Conservation (phyloP, 2,329 filamentous ascomycete genomes). For the Pseudocercospora macadamiae region DNA sequence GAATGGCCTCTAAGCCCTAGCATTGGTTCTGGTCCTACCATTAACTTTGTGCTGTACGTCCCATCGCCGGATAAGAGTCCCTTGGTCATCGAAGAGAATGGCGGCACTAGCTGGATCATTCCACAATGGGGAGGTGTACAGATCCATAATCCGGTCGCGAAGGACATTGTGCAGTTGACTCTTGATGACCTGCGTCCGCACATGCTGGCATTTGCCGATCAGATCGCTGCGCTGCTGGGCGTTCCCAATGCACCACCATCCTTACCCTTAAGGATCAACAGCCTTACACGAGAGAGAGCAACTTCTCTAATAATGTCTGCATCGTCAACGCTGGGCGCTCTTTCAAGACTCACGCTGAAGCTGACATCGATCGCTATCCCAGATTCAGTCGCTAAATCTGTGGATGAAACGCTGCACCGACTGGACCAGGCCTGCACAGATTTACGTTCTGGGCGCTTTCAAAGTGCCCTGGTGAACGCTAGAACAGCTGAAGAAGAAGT, state of each 20-base stretch:
- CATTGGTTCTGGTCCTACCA: conserved; percentile 87
- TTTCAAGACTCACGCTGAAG: conserved; percentile 81
- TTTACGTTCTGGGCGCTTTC: conserved; percentile 63
- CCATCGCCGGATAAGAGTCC: conserved; percentile 69
- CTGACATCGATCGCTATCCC: conserved; percentile 92
- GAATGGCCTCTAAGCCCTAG: conserved; percentile 96
- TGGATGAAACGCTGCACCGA: conserved; percentile 76
- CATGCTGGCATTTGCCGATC: conserved; percentile 86
- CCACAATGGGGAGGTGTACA: conserved; percentile 90
- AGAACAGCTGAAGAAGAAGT: conserved; percentile 84
- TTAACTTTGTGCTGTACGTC: conserved; percentile 94
- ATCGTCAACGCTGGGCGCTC: conserved; percentile 88
- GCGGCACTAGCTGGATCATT: conserved; percentile 81
- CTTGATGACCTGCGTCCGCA: conserved; percentile 72
- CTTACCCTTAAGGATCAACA: conserved; percentile 80
- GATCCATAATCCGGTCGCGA: conserved; percentile 64
- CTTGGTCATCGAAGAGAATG: conserved; percentile 61
- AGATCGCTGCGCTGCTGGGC: conserved; percentile 84
- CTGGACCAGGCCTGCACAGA: conserved; percentile 75
- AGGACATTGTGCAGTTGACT: conserved; percentile 54
- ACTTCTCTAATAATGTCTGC: conserved; percentile 85
- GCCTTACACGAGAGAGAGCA: conserved; percentile 80
- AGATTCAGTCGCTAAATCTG: conserved; percentile 79
- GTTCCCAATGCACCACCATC: conserved; percentile 77
- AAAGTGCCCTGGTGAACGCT: conserved; percentile 74